Base-by-base conservation (phyloP, 345 rosid species). In the Raphanus raphanistrum region DNA sequence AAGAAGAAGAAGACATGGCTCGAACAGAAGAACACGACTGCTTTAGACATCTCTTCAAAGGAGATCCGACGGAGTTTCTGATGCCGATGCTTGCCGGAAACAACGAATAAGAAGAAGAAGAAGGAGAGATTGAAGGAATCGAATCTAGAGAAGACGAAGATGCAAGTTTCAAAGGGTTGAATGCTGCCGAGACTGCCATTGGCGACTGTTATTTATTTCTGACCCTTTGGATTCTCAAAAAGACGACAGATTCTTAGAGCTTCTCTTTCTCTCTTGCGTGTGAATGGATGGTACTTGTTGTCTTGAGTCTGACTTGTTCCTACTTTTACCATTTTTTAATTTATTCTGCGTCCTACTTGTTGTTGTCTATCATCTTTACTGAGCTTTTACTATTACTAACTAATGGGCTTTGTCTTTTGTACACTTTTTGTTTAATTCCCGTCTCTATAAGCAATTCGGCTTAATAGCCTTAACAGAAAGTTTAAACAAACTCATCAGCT, bases 171-270 rank as follows among this genome's bases (percentile, higher is more conserved):
- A 79, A 48, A 11, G 85, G 74, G 76, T 75, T 84, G 64, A 85
- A 76, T 63, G 88, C 16, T 59, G 88, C 16, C 55, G 88, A 4
- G 59, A 74, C 75, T 67, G 97, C 90, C 97, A 92, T 90, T 8
- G 65, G 73, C 82, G 59, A 73, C 5, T 8, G 15, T 43, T n/a
- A 32, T 64, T 15, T 4, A 21, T 11, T 43, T 43, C 50, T 50
- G 35, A n/a, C n/a, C 60, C 60, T 59, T 67, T 15, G 13, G 80
- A 77, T 78, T 32, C 67, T 71, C 81, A 43, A 41, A 55, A 66
- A 8, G 41, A 29, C 70, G 59, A 76, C 72, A 65, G 52, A 66
- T 60, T 59, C 36, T 45, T 79, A 68, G 72, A 71, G 68, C 68
- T 71, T 57, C 21, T 21, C 21, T 57, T 70, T 27, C 59, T 57